Conservation (phyloP, 2,329 filamentous ascomycete species). For the Cladosporium sphaerospermum region DNA sequence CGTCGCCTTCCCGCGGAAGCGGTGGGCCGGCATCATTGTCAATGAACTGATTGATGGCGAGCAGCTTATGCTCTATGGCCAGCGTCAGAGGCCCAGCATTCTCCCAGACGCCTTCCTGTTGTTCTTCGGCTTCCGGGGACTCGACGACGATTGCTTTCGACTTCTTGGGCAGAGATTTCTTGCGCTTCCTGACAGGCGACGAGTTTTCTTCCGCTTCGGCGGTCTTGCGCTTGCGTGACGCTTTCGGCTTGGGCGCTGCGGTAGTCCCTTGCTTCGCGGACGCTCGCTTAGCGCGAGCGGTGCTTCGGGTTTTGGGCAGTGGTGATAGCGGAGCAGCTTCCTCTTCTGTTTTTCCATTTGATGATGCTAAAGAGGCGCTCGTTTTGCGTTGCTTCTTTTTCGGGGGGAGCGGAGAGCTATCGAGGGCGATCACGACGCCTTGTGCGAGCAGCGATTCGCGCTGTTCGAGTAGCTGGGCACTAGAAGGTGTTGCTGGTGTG, state of each 20-base stretch:
- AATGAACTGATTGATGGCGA: background rate
- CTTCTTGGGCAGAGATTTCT: background rate
- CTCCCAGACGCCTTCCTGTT: background rate
- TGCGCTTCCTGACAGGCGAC: background rate
- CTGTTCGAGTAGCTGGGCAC: background rate
- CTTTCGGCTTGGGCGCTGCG: background rate
- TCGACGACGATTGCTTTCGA: background rate
- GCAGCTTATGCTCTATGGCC: background rate
- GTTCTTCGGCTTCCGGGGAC: background rate
- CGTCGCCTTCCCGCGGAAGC: background rate
- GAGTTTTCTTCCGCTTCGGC: background rate
- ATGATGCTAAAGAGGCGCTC: background rate
- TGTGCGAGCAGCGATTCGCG: background rate
- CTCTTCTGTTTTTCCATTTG: background rate
- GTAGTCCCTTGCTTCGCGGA: background rate
- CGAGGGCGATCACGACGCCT: no score
- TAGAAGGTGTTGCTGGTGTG: background rate
- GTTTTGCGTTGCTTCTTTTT: background rate
- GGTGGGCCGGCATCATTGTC: background rate
- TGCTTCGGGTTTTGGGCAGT: background rate
- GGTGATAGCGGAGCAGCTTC: background rate
- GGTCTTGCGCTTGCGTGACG: background rate
- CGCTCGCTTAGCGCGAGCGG: background rate
- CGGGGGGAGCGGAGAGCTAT: background rate
- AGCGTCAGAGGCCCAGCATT: background rate